Conservation (phyloP, 805 yeast species). For the Yarrowia porcina region DNA sequence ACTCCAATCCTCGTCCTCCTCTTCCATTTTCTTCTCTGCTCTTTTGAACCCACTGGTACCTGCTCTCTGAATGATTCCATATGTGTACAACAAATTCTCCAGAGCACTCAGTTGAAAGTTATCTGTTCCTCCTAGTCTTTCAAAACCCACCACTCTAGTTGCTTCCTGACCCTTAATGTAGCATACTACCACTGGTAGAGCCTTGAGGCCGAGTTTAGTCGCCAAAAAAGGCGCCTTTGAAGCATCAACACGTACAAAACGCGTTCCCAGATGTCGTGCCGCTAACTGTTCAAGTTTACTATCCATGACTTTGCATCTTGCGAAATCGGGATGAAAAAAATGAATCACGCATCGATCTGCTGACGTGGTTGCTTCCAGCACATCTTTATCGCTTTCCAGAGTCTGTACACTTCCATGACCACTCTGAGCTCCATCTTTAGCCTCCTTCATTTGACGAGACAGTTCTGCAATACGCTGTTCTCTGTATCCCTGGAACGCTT, state of each 20-base stretch:
- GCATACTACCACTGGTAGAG: constrained; percentile 66
- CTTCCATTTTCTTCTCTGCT: not conserved
- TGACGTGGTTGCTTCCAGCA: constrained; percentile 51
- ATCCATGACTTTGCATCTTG: constrained; percentile 60
- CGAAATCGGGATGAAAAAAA: constrained; percentile 59
- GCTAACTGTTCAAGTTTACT: constrained; percentile 47
- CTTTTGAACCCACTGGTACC: not conserved
- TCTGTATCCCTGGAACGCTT: constrained; percentile 52
- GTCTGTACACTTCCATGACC: constrained; percentile 47
- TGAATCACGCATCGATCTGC: constrained; percentile 51
- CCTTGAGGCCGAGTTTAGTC: constrained; percentile 57
- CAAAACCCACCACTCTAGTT: constrained; percentile 66
- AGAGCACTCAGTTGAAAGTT: constrained; percentile 49
- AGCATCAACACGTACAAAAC: constrained; percentile 51
- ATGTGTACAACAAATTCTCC: constrained; percentile 40
- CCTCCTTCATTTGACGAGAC: constrained; percentile 42
- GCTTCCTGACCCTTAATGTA: constrained; percentile 60
- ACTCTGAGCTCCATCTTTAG: constrained; percentile 40
- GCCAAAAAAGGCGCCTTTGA: constrained; percentile 70
- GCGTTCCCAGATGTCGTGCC: constrained; percentile 53
- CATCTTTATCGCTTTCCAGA: constrained; percentile 51
- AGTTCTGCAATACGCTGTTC: constrained; percentile 62
- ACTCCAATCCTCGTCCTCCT: constrained; percentile 9
- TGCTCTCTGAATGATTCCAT: not conserved
- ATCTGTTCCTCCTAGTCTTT: constrained; percentile 49